Evolutionary conservation across 352 stramenopile genomes (phyloP).

Genomic region (Albugo candida): DNA sequence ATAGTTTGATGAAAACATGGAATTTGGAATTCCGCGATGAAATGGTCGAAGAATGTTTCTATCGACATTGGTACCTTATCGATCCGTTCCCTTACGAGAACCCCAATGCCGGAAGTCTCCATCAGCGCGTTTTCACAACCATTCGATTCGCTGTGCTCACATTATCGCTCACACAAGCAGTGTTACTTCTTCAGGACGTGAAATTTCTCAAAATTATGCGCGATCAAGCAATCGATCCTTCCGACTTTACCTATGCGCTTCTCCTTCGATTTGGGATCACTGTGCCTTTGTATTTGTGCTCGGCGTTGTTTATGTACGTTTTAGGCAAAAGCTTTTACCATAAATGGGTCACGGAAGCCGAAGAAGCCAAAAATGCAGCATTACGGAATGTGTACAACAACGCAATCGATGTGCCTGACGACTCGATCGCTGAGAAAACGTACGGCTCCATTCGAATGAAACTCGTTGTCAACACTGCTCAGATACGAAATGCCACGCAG

Average conservation of each 20-base stretch:
- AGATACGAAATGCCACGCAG: constrained; percentile 26
- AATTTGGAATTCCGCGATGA: constrained; percentile 53
- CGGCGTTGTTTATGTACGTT: constrained; percentile 60
- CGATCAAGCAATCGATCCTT: constrained; percentile 23
- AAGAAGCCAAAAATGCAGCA: constrained; percentile 37
- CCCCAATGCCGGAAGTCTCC: constrained; percentile 50
- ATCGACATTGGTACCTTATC: constrained; percentile 73
- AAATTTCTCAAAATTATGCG: constrained; percentile 56
- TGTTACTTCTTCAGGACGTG: constrained; percentile 54
- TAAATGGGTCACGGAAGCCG: constrained; percentile 42
- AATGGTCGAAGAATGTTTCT: constrained; percentile 62
- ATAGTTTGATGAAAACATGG: constrained; percentile 35
- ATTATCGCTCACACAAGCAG: constrained; percentile 44
- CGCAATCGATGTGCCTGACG: constrained; percentile 7
- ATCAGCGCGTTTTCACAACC: constrained; percentile 45
- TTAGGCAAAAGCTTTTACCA: constrained; percentile 50
- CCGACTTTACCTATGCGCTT: constrained; percentile 34
- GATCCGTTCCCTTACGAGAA: constrained; percentile 71
- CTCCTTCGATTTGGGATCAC: constrained; percentile 49
- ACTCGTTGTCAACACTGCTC: constrained; percentile 20
- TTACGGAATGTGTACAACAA: constrained; percentile 4
- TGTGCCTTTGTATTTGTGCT: constrained; percentile 45
- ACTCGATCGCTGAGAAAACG: constrained; percentile 4
- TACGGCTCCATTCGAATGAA: constrained; percentile 15
- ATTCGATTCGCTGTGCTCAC: constrained; percentile 61